phyloP scores from a whole-genome alignment of 768 basidiomycete species.

The Termitomyces sp. region DNA sequence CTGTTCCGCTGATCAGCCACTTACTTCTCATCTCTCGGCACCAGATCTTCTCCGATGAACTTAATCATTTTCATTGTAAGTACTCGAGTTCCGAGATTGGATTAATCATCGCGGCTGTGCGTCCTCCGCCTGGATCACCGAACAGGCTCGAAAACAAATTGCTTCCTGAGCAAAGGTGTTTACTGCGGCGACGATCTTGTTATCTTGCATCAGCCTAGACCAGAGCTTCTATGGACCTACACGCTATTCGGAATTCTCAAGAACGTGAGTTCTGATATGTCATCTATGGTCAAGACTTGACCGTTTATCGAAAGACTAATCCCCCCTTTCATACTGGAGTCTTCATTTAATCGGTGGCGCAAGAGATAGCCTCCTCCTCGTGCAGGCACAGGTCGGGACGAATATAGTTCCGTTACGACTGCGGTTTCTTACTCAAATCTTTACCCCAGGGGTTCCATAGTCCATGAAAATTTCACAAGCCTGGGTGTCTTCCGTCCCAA shows the following conservation, averaged over 20 bases:
- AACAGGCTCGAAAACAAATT: background rate
- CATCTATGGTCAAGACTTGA: too few species aligned
- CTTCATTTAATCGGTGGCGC: slow-evolving; percentile 9
- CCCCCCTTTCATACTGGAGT: background rate
- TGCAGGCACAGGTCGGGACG: background rate
- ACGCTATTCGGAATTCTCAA: background rate
- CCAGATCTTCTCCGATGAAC: slow-evolving; percentile 2
- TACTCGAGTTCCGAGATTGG: too few species aligned
- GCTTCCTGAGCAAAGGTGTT: too few species aligned
- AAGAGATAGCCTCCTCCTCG: background rate
- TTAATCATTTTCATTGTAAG: background rate
- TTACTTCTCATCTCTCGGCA: background rate
- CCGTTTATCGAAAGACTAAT: too few species aligned
- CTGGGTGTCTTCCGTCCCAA: too few species aligned
- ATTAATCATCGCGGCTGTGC: too few species aligned
- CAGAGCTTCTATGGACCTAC: background rate
- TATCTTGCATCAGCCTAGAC: background rate
- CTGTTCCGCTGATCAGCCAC: background rate
- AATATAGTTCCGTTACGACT: too few species aligned
- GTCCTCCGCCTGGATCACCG: background rate
- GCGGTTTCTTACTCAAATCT: background rate
- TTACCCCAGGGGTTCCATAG: background rate
- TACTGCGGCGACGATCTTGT: too few species aligned
- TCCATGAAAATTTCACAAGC: too few species aligned
- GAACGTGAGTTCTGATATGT: too few species aligned